Evolutionary conservation across 495 filamentous ascomycete genomes (phyloP).

Genomic region (Xylaria sp.): DNA sequence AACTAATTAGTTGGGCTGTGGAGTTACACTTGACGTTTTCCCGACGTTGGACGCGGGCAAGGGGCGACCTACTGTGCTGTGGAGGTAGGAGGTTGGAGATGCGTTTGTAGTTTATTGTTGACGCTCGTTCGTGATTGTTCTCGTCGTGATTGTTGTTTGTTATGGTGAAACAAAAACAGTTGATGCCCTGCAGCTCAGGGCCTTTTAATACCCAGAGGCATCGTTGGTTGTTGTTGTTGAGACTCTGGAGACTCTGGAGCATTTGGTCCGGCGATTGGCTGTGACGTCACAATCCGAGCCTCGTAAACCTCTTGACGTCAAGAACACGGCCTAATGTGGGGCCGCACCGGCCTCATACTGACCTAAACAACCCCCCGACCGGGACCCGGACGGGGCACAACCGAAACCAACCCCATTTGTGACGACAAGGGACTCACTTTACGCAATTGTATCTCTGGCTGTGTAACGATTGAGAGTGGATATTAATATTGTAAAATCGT

Average conservation of each 20-base stretch:
- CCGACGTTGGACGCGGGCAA: too few species aligned
- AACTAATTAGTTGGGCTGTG: constrained; percentile 7
- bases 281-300: constrained; percentile 22
- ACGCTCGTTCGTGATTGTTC: background rate
- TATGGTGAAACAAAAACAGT: background rate
- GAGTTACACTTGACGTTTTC: background rate
- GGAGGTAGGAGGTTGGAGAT: background rate
- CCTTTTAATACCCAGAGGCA: constrained; percentile 29
- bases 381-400: background rate
- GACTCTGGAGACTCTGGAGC: constrained; percentile 19
- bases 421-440: background rate
- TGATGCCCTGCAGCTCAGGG: background rate
- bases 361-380: background rate
- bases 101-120: background rate
- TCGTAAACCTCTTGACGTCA: constrained; percentile 18
- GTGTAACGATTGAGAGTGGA: too few species aligned
- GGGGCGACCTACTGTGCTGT: constrained; percentile 13
- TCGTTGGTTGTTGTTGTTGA: constrained; percentile 7
- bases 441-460: constrained; percentile 7
- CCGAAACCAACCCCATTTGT: constrained; percentile 2
- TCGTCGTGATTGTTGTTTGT: background rate
- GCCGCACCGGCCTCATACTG: background rate
- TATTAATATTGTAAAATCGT: background rate
- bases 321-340: constrained; percentile 8
- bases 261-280: constrained; percentile 8